These are phyloP conservation scores for Yarrowia divulgata DNA, from an alignment of 805 yeast genomes.

Conservation along the genomic window DNA sequence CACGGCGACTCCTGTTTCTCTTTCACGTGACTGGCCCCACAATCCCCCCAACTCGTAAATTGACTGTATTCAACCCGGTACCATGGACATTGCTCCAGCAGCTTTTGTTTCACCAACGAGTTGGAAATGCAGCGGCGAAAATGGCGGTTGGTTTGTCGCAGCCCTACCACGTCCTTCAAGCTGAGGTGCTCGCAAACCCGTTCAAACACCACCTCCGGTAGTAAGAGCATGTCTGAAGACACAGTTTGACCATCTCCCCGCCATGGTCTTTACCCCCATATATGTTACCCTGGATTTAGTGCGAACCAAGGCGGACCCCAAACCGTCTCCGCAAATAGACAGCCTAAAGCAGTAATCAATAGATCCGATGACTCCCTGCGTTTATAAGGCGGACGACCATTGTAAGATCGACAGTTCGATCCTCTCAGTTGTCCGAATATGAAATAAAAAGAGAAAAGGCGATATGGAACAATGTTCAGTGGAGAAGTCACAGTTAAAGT, in stretches of 20 bases:
- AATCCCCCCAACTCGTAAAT: not conserved
- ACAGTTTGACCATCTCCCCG: not conserved
- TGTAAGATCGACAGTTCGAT: too few relatives aligned
- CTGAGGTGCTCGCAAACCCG: not conserved
- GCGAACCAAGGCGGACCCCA: too few relatives aligned
- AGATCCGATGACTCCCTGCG: too few relatives aligned
- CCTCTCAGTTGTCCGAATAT: too few relatives aligned
- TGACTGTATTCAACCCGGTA: slow-evolving; percentile 4
- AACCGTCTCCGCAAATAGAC: too few relatives aligned
- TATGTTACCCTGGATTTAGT: not conserved
- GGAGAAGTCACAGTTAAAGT: too few relatives aligned
- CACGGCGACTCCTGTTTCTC: too few relatives aligned
- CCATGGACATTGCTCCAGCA: not conserved
- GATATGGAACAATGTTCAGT: too few relatives aligned
- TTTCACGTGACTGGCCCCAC: not conserved
- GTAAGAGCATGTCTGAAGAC: too few relatives aligned
- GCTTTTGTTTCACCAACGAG: not conserved
- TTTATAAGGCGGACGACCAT: too few relatives aligned
- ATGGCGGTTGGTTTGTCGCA: not conserved
- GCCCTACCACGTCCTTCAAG: not conserved
- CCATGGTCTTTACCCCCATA: not conserved
- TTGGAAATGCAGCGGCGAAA: slow-evolving; percentile 1
- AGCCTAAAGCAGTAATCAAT: too few relatives aligned
- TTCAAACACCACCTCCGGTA: not conserved
- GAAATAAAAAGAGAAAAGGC: too few relatives aligned